Evolutionary conservation across 257 asterid species (phyloP).

Genomic region (Apocynum venetum): DNA sequence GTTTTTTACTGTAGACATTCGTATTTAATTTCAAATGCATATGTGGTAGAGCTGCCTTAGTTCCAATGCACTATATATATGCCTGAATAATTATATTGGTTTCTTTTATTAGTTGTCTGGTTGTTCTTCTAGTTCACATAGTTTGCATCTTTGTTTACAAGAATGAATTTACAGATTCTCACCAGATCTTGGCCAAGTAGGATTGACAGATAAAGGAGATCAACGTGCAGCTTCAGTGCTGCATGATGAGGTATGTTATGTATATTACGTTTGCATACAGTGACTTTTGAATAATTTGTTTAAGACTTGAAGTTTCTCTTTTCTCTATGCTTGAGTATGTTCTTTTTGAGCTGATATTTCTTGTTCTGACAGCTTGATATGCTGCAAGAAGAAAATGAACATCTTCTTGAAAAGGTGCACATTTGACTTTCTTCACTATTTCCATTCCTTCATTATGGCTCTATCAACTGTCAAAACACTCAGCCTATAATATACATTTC

Average conservation of each 20-base stretch:
- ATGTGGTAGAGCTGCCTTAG: neutral
- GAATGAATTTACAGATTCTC: constrained; percentile 58
- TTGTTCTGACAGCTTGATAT: constrained; percentile 67
- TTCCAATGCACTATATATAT: too few species aligned
- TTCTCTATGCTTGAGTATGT: constrained; percentile 5
- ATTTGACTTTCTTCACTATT: constrained; percentile 1
- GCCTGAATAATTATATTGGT: neutral
- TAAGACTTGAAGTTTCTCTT: constrained; percentile 8
- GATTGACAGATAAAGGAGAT: constrained; percentile 56
- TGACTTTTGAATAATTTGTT: neutral
- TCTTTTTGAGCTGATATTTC: constrained; percentile 34
- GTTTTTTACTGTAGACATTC: neutral
- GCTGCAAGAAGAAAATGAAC: constrained; percentile 95
- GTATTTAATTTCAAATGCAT: neutral
- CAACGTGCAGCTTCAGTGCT: constrained; percentile 76
- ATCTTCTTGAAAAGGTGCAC: constrained; percentile 65
- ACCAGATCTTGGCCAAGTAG: constrained; percentile 56
- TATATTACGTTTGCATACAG: constrained; percentile 5
- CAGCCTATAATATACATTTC: constrained; percentile 9
- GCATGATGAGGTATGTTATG: constrained; percentile 68
- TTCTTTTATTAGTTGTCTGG: neutral
- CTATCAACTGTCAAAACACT: neutral
- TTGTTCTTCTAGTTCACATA: neutral
- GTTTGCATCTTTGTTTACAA: constrained; percentile 1
- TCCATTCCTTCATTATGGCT: constrained; percentile 10